Conservation (phyloP, 176 grass and related monocot genomes). For the Phyllostachys edulis region DNA sequence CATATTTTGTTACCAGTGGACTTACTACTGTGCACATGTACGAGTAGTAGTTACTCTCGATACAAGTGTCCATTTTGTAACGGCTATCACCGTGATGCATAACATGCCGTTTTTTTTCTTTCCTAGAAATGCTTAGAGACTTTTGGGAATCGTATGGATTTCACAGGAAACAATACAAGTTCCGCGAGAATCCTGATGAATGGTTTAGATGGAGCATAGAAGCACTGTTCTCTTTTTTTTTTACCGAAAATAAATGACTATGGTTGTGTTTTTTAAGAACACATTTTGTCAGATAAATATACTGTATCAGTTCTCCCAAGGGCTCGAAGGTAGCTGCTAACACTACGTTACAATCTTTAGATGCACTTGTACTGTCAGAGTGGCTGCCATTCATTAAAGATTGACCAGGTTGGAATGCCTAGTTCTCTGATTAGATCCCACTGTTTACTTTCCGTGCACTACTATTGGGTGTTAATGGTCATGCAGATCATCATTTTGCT, state of each 20-base stretch:
- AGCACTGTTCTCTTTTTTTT: not conserved
- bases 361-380: not conserved
- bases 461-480: not conserved
- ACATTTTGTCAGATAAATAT: not conserved
- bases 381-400: not conserved
- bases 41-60: not conserved
- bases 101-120: not conserved
- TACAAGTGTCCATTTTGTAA: not conserved
- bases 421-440: not conserved
- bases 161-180: not conserved
- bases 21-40: not conserved
- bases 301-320: not conserved
- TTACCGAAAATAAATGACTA: not conserved
- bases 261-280: not conserved
- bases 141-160: not conserved
- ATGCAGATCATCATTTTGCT: not conserved
- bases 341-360: not conserved
- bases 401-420: slow-evolving; percentile 9
- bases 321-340: not conserved
- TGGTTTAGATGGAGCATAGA: not conserved
- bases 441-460: not conserved
- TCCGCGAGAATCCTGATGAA: not conserved
- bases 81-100: not conserved
- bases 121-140: not conserved
- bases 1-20: not conserved